Evolutionary conservation across 306 rosid species (phyloP), one percentile per base, ranked within the genome.

Genomic region (Senna tora): DNA sequence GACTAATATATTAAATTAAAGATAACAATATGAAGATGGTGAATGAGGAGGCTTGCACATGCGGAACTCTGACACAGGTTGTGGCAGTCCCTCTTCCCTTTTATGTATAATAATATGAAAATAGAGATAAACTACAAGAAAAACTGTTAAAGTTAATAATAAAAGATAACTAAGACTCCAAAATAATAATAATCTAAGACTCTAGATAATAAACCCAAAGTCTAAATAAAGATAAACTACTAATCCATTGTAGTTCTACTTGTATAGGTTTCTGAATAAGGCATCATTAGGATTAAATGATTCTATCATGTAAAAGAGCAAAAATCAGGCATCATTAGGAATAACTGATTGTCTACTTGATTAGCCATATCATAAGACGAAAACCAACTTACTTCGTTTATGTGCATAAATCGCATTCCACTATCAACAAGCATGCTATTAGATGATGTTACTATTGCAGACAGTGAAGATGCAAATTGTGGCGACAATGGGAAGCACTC

Each of bases 401-500:
- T 68, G 81, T 57, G 84, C 96, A 89, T 88, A 80, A 94, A 94
- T 71, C 91, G 85, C 77, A 84, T 87, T 75, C 97, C 96, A 81
- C 93, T 88, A 42, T 88, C 89, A 63, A 85, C 87, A 67, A 89
- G 85, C 83, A 89, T 54, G 74, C 79, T 77, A 72, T 74, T 88
- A 38, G 92, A 83, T 50, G 97, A 80, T 33, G 83, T 65, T 49
- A 79, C 83, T 77, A 89, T 88, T 14, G 87, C 83, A 83, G 97
- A 88, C 76, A 94, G 84, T 13, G 91, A 83, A 73, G 93, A 83
- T 19, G 84, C 89, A 72, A 80, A 88, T 72, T 71, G 82, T 64
- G 97, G 90, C 56, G 93, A 86, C 73, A 86, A 80, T 2, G 80
- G 64, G 78, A 83, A 81, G 84, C 84, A 69, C 49, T 86, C 93